Conservation (phyloP, 2,329 filamentous ascomycete species). For the Diaporthe sp. region DNA sequence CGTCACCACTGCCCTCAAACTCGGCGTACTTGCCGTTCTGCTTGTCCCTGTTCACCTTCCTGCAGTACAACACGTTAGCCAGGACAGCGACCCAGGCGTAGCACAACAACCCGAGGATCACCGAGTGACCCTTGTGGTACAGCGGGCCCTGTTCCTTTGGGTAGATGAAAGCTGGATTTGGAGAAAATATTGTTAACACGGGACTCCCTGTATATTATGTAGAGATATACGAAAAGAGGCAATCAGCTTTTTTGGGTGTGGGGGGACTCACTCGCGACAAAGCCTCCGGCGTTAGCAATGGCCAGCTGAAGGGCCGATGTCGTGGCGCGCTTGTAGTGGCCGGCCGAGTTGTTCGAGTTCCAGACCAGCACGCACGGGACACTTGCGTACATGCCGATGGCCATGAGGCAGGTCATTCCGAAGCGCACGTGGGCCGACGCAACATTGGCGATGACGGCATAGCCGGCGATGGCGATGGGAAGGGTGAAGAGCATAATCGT, state of each 20-base stretch:
- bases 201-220: no score
- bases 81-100: conserved; percentile 74
- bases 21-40: conserved; percentile 68
- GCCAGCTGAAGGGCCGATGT: conserved; percentile 75
- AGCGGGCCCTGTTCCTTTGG: conserved; percentile 67
- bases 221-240: no score
- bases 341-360: conserved; percentile 77
- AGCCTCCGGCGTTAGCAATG: conserved; percentile 76
- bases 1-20: conserved; percentile 71
- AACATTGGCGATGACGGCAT: conserved; percentile 72
- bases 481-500: conserved; percentile 74
- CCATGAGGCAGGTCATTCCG: conserved; percentile 78
- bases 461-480: conserved; percentile 75
- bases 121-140: conserved; percentile 72
- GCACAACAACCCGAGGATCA: conserved; percentile 71
- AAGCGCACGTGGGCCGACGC: conserved; percentile 67
- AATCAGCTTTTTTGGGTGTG: no score
- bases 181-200: no score
- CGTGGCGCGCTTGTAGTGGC: conserved; percentile 79
- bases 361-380: conserved; percentile 75
- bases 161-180: conserved; percentile 68
- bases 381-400: conserved; percentile 73
- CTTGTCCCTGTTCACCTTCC: conserved; percentile 75
- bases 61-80: conserved; percentile 72
- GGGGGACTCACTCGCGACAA: conserved; percentile 67